Conservation (phyloP, 768 basidiomycete species). For the Cyathus striatus region DNA sequence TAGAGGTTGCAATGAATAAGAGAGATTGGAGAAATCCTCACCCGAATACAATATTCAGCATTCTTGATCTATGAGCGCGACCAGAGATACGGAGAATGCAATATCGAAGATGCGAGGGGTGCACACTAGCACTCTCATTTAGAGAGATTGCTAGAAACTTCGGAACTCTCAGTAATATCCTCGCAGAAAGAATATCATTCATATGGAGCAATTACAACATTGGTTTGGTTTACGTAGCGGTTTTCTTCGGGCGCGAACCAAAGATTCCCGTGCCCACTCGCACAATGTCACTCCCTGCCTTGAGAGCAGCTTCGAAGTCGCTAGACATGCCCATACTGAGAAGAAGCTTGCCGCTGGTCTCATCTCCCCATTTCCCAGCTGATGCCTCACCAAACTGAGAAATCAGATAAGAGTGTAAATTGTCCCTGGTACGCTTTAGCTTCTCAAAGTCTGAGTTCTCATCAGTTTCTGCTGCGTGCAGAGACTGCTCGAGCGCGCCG, state of each 20-base stretch:
- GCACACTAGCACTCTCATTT: no score
- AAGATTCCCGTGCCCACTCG: slow-evolving; percentile 91
- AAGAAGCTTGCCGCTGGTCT: slow-evolving; percentile 40
- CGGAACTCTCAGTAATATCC: no score
- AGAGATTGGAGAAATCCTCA: no score
- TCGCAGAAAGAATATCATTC: no score
- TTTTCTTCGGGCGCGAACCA: slow-evolving; percentile 61
- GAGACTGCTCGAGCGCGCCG: slow-evolving; percentile 74
- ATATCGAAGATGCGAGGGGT: no score
- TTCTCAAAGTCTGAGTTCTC: slow-evolving; percentile 68
- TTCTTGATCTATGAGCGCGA: no score
- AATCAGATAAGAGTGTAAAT: slow-evolving; percentile 43
- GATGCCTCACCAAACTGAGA: slow-evolving; percentile 15
- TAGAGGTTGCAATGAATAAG: no score
- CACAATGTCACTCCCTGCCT: slow-evolving; percentile 81
- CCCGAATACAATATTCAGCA: no score
- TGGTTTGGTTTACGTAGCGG: slow-evolving; percentile 11
- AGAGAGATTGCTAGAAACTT: no score
- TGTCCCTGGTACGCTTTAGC: slow-evolving; percentile 59
- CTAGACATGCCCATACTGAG: slow-evolving; percentile 97
- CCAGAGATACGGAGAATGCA: no score
- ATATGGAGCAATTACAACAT: no score
- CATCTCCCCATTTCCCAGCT: slow-evolving; percentile 41
- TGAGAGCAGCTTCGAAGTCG: slow-evolving; percentile 85
- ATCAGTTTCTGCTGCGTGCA: slow-evolving; percentile 39